phyloP scores from a whole-genome alignment of 139 green algal species.

The Picochlorum sp. region DNA sequence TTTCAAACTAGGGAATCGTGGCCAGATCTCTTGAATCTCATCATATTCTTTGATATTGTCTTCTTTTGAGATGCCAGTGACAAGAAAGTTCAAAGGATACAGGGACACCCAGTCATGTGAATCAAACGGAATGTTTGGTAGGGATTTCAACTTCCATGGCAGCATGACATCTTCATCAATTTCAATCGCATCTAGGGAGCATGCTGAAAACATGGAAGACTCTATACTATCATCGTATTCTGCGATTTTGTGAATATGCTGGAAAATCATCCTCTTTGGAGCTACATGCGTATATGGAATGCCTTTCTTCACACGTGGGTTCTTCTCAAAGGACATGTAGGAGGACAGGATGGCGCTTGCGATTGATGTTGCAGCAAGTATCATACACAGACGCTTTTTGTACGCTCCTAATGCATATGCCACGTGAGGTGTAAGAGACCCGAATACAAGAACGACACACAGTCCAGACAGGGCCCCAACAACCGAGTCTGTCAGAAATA shows the following conservation, averaged over 20 bases:
- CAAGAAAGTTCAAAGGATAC: conserved; percentile 27
- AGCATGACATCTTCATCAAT: background rate
- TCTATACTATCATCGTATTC: background rate
- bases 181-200: background rate
- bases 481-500: background rate
- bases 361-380: background rate
- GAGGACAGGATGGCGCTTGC: background rate
- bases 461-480: conserved; percentile 4
- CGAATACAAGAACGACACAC: background rate
- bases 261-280: conserved; percentile 33
- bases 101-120: conserved; percentile 16
- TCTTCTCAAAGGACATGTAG: too few relatives aligned
- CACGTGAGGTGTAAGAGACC: background rate
- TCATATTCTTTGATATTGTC: background rate
- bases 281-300: conserved; percentile 13
- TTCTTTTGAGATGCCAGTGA: conserved; percentile 5
- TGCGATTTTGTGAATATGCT: conserved; percentile 24
- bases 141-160: conserved; percentile 1
- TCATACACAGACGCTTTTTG: background rate
- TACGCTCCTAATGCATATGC: conserved; percentile 2
- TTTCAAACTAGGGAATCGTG: background rate
- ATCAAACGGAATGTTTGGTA: background rate
- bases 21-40: too few relatives aligned
- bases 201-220: background rate
- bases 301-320: too few relatives aligned